Percentiles rank a stretch among this genome's conserved stretches.
Conservation (phyloP, 192 early-diverging fungal species). For the Diversispora epigaea region DNA sequence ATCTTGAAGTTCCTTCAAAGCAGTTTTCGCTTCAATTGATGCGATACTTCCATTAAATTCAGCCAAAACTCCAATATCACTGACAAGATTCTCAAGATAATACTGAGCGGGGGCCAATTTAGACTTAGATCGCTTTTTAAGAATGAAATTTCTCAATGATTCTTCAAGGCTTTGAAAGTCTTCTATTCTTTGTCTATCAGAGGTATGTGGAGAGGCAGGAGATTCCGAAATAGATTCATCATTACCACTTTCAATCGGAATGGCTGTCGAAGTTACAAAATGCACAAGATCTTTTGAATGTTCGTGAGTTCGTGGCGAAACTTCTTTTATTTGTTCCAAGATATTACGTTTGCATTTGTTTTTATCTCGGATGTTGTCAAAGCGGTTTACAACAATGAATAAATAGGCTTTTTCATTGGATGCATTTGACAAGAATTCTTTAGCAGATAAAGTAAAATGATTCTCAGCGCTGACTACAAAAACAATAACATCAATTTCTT, state of each 20-base stretch:
- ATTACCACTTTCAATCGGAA: conserved; percentile 33
- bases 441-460: conserved; percentile 97
- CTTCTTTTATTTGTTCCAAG: conserved; percentile 93
- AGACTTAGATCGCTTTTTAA: conserved; percentile 91
- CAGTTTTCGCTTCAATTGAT: conserved; percentile 57
- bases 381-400: conserved; percentile 97
- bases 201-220: conserved; percentile 32
- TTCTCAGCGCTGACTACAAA: conserved; percentile 99
- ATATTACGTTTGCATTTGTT: conserved; percentile 93
- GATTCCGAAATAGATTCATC: conserved; percentile 31
- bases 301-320: conserved; percentile 90
- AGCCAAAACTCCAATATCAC: conserved; percentile 73
- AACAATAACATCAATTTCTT: conserved; percentile 98
- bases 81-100: conserved; percentile 83
- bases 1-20: conserved; percentile 61
- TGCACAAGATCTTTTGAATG: conserved; percentile 92
- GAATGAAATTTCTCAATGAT: conserved; percentile 83
- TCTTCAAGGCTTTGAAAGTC: conserved; percentile 85
- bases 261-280: conserved; percentile 81
- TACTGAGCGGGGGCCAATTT: conserved; percentile 94
- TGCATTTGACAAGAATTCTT: conserved; percentile 94
- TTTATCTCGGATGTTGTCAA: conserved; percentile 92
- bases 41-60: conserved; percentile 68
- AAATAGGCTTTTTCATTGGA: conserved; percentile 99
- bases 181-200: conserved; percentile 26